These are phyloP conservation scores for Obba rivulosa DNA, from an alignment of 768 basidiomycete genomes.

Conservation along the genomic window DNA sequence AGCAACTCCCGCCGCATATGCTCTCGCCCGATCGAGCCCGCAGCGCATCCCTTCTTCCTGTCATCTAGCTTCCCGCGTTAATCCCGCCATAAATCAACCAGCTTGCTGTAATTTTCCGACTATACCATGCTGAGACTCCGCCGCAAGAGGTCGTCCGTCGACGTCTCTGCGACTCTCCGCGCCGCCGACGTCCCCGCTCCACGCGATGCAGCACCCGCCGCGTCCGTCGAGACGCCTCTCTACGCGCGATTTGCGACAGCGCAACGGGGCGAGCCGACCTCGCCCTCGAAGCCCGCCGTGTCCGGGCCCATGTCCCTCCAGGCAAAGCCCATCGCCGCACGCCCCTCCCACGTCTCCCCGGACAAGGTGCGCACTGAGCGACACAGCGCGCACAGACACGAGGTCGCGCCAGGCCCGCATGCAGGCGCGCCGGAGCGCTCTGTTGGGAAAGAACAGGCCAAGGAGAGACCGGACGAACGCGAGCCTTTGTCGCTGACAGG, in stretches of 20 bases:
- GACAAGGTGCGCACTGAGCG: background rate
- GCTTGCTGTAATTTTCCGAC: background rate
- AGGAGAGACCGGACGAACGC: background rate
- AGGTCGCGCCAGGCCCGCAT: background rate
- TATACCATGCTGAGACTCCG: background rate
- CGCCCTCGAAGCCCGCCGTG: slow-evolving; percentile 5
- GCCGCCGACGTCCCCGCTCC: slow-evolving; percentile 5
- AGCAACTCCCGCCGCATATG: background rate
- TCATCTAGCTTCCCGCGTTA: background rate
- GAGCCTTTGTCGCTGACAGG: background rate
- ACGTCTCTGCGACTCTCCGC: background rate
- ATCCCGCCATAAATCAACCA: background rate
- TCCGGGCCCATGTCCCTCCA: slow-evolving; percentile 14
- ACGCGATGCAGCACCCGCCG: slow-evolving; percentile 3
- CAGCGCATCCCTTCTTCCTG: background rate
- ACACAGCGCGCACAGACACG: background rate
- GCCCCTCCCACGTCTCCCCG: background rate
- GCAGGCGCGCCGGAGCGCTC: background rate
- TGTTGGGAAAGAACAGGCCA: background rate
- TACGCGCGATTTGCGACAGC: slow-evolving; percentile 24
- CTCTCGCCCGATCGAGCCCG: background rate
- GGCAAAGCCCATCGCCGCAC: background rate
- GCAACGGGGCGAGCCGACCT: slow-evolving; percentile 1
- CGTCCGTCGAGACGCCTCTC: slow-evolving; percentile 15
- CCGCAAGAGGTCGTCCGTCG: background rate